These are phyloP conservation scores for Debaryomyces tyrocola DNA, from an alignment of 805 yeast species.

Conservation along the genomic window DNA sequence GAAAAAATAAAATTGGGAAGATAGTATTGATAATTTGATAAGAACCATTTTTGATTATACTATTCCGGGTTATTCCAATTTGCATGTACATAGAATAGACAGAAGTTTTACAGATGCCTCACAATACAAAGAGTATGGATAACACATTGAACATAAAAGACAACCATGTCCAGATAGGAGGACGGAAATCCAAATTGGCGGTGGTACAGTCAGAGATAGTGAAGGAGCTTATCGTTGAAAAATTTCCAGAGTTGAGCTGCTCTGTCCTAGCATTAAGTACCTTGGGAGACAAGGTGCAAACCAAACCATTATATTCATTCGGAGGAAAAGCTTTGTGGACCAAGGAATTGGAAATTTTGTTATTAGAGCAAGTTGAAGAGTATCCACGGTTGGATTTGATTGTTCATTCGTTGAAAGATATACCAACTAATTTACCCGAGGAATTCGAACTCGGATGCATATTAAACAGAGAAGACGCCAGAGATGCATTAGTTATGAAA, in stretches of 20 bases:
- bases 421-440: conserved; percentile 88
- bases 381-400: conserved; percentile 78
- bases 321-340: conserved; percentile 98
- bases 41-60: no score
- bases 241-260: conserved; percentile 66
- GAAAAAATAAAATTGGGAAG: no score
- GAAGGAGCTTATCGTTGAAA: conserved; percentile 53
- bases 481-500: conserved; percentile 86
- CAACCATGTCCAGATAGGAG: conserved; percentile 62
- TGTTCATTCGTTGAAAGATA: conserved; percentile 91
- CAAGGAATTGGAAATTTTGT: conserved; percentile 81
- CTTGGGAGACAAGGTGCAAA: conserved; percentile 85
- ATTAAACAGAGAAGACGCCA: conserved; percentile 83
- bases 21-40: no score
- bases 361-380: conserved; percentile 60
- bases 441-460: conserved; percentile 89
- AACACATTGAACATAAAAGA: conserved; percentile 3
- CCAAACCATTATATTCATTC: conserved; percentile 85
- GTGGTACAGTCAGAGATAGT: conserved; percentile 82
- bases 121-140: conserved; percentile 5
- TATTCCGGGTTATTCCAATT: not conserved
- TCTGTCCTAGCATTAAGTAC: conserved; percentile 80
- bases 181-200: conserved; percentile 85
- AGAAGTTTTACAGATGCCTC: conserved; percentile 2
- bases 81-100: not conserved